phyloP scores from a whole-genome alignment of 371 early-diverging fungal genomes.

The Umbelopsis sp. region DNA sequence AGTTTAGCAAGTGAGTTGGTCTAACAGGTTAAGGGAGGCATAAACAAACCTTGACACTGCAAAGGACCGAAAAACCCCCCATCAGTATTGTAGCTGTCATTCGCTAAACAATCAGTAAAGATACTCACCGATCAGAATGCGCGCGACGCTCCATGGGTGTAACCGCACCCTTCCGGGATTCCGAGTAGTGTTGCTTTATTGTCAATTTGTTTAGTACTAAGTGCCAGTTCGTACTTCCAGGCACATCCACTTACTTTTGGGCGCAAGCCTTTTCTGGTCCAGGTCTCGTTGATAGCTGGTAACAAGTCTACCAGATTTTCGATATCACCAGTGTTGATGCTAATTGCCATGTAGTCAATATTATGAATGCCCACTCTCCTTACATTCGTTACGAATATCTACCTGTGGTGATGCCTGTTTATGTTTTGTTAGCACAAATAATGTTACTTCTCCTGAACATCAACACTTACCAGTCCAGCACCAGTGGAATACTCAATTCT shows the following conservation, averaged over 20 bases:
- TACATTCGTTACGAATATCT: neutral
- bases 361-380: too few species aligned
- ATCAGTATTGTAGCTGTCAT: neutral
- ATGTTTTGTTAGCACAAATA: neutral
- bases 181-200: constrained; percentile 56
- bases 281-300: constrained; percentile 43
- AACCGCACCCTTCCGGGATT: constrained; percentile 43
- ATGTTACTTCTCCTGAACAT: neutral
- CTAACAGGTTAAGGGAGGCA: neutral
- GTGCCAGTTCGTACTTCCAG: too few species aligned
- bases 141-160: constrained; percentile 44
- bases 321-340: constrained; percentile 41
- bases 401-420: constrained; percentile 46
- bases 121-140: constrained; percentile 42
- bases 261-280: constrained; percentile 45
- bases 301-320: constrained; percentile 29
- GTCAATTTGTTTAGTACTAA: neutral
- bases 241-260: constrained; percentile 37
- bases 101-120: neutral
- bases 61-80: neutral
- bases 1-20: too few species aligned
- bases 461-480: constrained; percentile 47
- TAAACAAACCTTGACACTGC: constrained; percentile 7
- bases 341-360: constrained; percentile 6
- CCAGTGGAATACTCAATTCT: constrained; percentile 44